Percentiles rank a stretch among this genome's conserved stretches.
phyloP scores from a whole-genome alignment of 2,329 filamentous ascomycete species.

The Penicillium olsonii region DNA sequence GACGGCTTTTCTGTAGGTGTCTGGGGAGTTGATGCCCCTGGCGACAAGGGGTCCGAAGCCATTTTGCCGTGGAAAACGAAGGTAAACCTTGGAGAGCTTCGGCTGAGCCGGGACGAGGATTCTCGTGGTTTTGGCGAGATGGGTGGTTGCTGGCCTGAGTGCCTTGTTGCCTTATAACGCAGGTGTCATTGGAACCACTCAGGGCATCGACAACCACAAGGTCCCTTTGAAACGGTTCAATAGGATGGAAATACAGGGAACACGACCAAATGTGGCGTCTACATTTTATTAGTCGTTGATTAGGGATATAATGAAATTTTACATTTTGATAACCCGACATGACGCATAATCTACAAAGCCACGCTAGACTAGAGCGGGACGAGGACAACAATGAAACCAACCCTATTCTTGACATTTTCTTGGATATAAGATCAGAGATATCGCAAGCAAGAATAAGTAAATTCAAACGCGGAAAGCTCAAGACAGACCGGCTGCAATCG shows the following conservation, averaged over 20 bases:
- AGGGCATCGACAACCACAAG: neutral
- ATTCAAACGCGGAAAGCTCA: neutral
- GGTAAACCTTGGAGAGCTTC: slow-evolving; percentile 9
- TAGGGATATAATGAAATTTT: too few relatives aligned
- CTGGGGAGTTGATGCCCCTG: slow-evolving; percentile 10
- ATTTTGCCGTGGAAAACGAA: slow-evolving; percentile 11
- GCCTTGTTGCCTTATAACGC: neutral
- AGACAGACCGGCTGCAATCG: slow-evolving; percentile 16
- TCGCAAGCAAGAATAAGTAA: slow-evolving; percentile 3
- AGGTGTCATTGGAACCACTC: neutral
- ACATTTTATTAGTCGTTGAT: too few relatives aligned
- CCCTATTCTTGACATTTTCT: neutral
- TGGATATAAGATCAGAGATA: slow-evolving; percentile 2
- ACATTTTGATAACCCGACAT: too few relatives aligned
- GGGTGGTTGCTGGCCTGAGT: slow-evolving; percentile 15
- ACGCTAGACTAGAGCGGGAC: neutral
- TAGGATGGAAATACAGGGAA: too few relatives aligned
- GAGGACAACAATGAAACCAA: neutral
- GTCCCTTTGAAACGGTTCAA: too few relatives aligned
- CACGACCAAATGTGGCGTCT: too few relatives aligned
- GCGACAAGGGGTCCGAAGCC: slow-evolving; percentile 15
- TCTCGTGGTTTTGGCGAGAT: neutral
- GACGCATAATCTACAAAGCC: neutral
- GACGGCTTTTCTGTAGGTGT: slow-evolving; percentile 27
- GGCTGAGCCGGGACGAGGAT: slow-evolving; percentile 15